Base-by-base conservation (phyloP, 163 green algal species). In the Scenedesmus sp. region DNA sequence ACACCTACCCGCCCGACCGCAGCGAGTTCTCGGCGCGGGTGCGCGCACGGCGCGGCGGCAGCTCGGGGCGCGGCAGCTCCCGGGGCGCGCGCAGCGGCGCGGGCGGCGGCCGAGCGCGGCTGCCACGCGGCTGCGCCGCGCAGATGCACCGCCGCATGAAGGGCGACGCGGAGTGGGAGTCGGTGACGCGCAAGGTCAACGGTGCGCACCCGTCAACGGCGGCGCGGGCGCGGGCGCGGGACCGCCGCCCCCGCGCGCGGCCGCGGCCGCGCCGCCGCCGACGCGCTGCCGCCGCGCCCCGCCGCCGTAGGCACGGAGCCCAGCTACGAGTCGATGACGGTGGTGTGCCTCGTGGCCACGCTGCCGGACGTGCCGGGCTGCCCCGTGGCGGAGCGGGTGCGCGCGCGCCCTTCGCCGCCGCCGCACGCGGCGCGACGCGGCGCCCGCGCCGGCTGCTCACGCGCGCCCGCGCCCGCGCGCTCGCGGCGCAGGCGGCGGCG, bases 101-200 rank as follows among this genome's bases (percentile, higher is more conserved):
- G 5, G 14, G 7, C 10, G n/a, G 18, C 14, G 20, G 34, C 28
- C n/a, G n/a, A n/a, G 60, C 13, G n/a, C 36, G 2, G 3, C 6
- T 50, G 58, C 56, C 44, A 9, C 5, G 56, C 50, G n/a, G n/a
- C 17, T 57, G 50, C 50, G 4, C 11, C 50, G 4, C 75, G 71
- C 87, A 93, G 84, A 81, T 70, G 24, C 87, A 94, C 70, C 66
- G 91, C 11, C 75, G 83, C 6, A 93, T 94, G 89, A 92, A 90
- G 73, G 84, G 86, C 0, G 86, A 92, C 47, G 56, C 73, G 0
- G 87, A 91, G 29, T 95, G 91, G 91, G 81, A 94, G 29, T 67
- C 76, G 0, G 31, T 95, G 3, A 89, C 90, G 1, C 56, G 39
- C 3, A 91, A 93, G 36, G 72, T 95, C 0, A 69, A 63, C 48